A percentile compares a stretch with the other conserved stretches of the same genome.
These are phyloP conservation scores for Apiospora marii DNA, from an alignment of 2,329 filamentous ascomycete species.

Conservation along the genomic window DNA sequence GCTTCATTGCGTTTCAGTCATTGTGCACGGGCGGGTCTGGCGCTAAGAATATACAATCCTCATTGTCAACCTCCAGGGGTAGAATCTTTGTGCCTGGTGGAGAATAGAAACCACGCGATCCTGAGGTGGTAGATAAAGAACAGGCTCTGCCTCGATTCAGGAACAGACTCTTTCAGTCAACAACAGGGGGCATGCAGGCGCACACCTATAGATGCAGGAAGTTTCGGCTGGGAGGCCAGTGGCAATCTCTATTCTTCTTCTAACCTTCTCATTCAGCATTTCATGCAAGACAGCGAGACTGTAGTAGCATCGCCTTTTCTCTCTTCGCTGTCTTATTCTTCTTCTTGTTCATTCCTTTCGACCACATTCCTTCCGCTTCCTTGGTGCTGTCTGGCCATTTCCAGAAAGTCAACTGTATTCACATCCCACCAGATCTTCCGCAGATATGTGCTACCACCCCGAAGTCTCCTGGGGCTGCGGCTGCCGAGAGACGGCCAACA, in stretches of 20 bases:
- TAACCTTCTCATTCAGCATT: background rate
- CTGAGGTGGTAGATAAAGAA: background rate
- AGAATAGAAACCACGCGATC: slow-evolving; percentile 3
- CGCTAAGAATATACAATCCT: background rate
- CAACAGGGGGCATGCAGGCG: background rate
- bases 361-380: background rate
- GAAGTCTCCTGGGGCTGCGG: background rate
- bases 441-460: slow-evolving; percentile 17
- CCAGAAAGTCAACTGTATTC: background rate
- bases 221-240: background rate
- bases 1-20: background rate
- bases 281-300: background rate
- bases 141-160: background rate
- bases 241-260: background rate
- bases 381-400: background rate
- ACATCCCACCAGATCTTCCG: background rate
- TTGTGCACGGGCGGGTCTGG: background rate
- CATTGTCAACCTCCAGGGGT: background rate
- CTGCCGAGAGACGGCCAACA: slow-evolving; percentile 2
- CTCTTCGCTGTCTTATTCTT: background rate
- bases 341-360: background rate
- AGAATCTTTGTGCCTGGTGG: background rate
- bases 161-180: background rate
- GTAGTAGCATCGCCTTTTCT: background rate
- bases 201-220: background rate